phyloP scores from a whole-genome alignment of 2,329 filamentous ascomycete species.

The Aspergillus sp. region DNA sequence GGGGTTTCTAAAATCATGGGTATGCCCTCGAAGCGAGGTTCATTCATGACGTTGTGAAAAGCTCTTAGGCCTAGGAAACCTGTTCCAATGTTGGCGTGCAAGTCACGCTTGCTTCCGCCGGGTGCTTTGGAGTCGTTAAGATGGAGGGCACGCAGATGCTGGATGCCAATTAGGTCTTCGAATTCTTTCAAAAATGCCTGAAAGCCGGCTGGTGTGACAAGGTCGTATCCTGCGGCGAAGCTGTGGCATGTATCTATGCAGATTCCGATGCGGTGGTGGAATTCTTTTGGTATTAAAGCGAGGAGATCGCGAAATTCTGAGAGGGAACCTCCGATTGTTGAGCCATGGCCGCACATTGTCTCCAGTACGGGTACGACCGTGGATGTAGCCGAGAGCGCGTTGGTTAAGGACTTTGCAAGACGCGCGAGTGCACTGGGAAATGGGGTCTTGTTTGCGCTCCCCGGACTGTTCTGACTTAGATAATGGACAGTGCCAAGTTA shows the following conservation, averaged over 20 bases:
- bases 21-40: slow-evolving; percentile 69
- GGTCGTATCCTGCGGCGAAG: slow-evolving; percentile 90
- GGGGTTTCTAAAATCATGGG: slow-evolving; percentile 98
- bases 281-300: slow-evolving; percentile 63
- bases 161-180: slow-evolving; percentile 71
- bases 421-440: slow-evolving; percentile 70
- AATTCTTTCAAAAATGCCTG: slow-evolving; percentile 72
- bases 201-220: slow-evolving; percentile 74
- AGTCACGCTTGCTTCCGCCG: slow-evolving; percentile 74
- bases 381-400: slow-evolving; percentile 72
- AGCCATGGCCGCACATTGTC: slow-evolving; percentile 91
- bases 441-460: slow-evolving; percentile 69
- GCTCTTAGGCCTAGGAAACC: slow-evolving; percentile 87
- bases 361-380: slow-evolving; percentile 83
- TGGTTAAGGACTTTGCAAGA: slow-evolving; percentile 80
- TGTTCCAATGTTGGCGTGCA: slow-evolving; percentile 95
- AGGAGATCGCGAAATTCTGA: slow-evolving; percentile 88
- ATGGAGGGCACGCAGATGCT: slow-evolving; percentile 83
- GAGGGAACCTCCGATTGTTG: slow-evolving; percentile 81
- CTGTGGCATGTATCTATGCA: slow-evolving; percentile 97
- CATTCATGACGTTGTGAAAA: slow-evolving; percentile 90
- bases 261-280: slow-evolving; percentile 83
- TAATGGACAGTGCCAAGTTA: not conserved
- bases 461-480: slow-evolving; percentile 54
- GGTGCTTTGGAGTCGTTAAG: slow-evolving; percentile 96